phyloP scores from a whole-genome alignment of 2,329 filamentous ascomycete species.

The Xylariales sp. region DNA sequence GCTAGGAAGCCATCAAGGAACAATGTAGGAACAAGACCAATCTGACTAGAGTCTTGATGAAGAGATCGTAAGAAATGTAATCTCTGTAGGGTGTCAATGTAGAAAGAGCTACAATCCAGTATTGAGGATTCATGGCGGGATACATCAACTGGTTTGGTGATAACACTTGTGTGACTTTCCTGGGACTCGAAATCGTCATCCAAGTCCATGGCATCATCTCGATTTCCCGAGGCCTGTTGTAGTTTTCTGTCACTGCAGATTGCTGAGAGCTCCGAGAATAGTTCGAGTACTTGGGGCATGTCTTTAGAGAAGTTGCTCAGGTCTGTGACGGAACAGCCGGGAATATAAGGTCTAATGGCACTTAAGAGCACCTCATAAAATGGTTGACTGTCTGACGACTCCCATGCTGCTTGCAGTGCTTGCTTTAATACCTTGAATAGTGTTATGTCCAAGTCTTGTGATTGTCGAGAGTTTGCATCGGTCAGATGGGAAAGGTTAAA shows the following conservation, averaged over 20 bases:
- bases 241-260: constrained; percentile 24
- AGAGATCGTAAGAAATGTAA: constrained; percentile 40
- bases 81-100: constrained; percentile 40
- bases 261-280: constrained; percentile 36
- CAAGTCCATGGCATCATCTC: constrained; percentile 59
- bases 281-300: constrained; percentile 33
- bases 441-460: constrained; percentile 40
- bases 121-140: constrained; percentile 42
- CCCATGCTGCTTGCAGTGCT: constrained; percentile 34
- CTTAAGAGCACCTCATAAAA: constrained; percentile 44
- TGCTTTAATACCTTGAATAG: constrained; percentile 37
- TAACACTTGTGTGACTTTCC: constrained; percentile 39
- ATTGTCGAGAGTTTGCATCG: constrained; percentile 42
- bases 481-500: constrained; percentile 44
- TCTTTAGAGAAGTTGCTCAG: constrained; percentile 33
- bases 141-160: constrained; percentile 32
- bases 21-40: constrained; percentile 43
- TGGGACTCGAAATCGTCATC: constrained; percentile 63
- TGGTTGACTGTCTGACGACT: constrained; percentile 38
- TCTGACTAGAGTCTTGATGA: constrained; percentile 35
- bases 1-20: constrained; percentile 47
- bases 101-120: constrained; percentile 41
- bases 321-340: constrained; percentile 32
- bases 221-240: constrained; percentile 28
- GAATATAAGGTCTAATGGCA: constrained; percentile 41